A percentile compares a stretch with the other conserved stretches of the same genome.
phyloP scores from a whole-genome alignment of 495 filamentous ascomycete genomes.

The Aspergillus ostianus region DNA sequence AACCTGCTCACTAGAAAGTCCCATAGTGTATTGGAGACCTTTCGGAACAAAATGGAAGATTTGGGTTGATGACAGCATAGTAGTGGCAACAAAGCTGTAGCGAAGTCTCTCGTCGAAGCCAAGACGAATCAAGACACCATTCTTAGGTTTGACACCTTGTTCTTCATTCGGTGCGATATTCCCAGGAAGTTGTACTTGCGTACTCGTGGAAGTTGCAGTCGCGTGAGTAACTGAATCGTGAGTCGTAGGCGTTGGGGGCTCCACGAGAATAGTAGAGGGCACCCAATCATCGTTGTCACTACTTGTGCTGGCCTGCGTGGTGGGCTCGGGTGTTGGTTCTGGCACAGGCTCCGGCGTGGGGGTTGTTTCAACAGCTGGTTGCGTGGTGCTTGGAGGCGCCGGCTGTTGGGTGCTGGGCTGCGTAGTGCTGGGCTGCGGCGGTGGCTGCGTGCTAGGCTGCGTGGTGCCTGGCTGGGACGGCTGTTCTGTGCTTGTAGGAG shows the following conservation, averaged over 20 bases:
- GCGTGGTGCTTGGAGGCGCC: neutral
- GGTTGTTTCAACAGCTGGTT: constrained; percentile 9
- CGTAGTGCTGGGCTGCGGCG: neutral
- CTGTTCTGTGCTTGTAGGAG: constrained; percentile 12
- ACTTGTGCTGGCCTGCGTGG: constrained; percentile 18
- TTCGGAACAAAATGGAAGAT: constrained; percentile 80
- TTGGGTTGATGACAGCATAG: constrained; percentile 70
- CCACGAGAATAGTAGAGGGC: constrained; percentile 25
- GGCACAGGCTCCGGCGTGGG: constrained; percentile 9
- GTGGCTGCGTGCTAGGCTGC: neutral
- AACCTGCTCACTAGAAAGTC: constrained; percentile 49
- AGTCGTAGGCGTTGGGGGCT: constrained; percentile 21
- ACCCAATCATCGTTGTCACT: constrained; percentile 21
- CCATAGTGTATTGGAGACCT: constrained; percentile 68
- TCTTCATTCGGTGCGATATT: constrained; percentile 68
- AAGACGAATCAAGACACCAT: constrained; percentile 72
- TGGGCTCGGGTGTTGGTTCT: constrained; percentile 6
- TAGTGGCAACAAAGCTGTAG: constrained; percentile 75
- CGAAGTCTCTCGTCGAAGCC: constrained; percentile 79
- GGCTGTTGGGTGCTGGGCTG: constrained; percentile 10
- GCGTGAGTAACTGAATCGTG: constrained; percentile 25
- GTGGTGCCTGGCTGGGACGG: neutral
- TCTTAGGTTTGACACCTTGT: constrained; percentile 52
- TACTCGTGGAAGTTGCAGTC: constrained; percentile 36
- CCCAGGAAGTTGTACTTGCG: constrained; percentile 63